Base-by-base conservation (phyloP, 495 filamentous ascomycete species). In the Neurospora sp. region DNA sequence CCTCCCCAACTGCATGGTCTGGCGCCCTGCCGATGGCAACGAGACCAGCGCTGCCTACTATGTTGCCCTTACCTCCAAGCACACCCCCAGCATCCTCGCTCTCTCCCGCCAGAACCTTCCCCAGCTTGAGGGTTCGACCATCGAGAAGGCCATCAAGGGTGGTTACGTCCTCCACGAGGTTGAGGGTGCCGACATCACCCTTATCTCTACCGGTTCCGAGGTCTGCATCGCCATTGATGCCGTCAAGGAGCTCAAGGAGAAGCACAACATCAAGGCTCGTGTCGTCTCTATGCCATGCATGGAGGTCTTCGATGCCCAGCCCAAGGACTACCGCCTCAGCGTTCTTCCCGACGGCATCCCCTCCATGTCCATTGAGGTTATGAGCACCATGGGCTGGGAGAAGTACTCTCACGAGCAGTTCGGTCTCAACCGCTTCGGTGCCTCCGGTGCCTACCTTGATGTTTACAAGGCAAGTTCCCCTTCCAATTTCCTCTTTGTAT, bases 1-100 rank as follows among this genome's bases (percentile, higher is more conserved):
- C 72, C 89, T 98, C 76, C 96, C 96, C 76, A 99, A 99, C 91
- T 93, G 91, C 89, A 98, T 98, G 96, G 96, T 98, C 78, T 99
- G 96, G 96, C 96, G 96, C 80, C 96, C 96, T 73, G 96, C 96
- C 73, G 96, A 99, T 80, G 96, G 96, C 77, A 99, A 99, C 86
- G 96, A 99, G 91, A 94, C 91, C 78, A 95, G 92, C 81, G 94
- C 94, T 77, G 96, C 96, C 76, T 99, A 99, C 89, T 99, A 99
- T 85, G 85, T 96, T 76, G 93, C 94, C 61, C 86, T 99, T 73
- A 97, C 91, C 77, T 91, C 93, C 77, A 93, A 94, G 85, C 88
- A 92, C 83, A 98, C 96, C 37, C 94, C 96, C 74, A 90, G 86
- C 83, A 94, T 99, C 84, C 82, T 99, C 77, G 96, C 96, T 68